Conservation (phyloP, 257 asterid species). For the Buddleja alternifolia region DNA sequence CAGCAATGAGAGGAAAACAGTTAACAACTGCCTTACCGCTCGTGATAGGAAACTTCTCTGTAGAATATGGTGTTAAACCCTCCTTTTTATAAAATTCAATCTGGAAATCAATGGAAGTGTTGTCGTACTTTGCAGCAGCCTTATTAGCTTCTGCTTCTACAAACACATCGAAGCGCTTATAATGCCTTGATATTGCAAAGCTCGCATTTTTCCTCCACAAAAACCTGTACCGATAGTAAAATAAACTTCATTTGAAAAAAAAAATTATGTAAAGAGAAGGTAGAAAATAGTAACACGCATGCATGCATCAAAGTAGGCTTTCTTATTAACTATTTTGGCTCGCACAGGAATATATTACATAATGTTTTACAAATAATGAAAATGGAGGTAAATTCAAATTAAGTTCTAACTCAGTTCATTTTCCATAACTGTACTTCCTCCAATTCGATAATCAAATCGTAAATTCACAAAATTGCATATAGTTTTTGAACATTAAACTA, state of each 20-base stretch:
- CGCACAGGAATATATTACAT: too few species aligned
- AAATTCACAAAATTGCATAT: too few species aligned
- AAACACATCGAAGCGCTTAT: conserved; percentile 83
- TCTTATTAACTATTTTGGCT: background rate
- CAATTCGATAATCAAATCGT: too few species aligned
- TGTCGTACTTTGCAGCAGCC: conserved; percentile 85
- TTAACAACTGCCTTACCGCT: conserved; percentile 57
- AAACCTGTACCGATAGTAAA: conserved; percentile 50
- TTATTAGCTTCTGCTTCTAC: conserved; percentile 97
- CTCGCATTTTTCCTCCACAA: conserved; percentile 92
- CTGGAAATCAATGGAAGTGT: conserved; percentile 91
- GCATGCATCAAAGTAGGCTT: background rate
- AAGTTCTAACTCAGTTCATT: too few species aligned
- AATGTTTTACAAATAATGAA: too few species aligned
- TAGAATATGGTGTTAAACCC: conserved; percentile 82
- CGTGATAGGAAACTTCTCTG: conserved; percentile 74
- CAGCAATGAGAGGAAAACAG: background rate
- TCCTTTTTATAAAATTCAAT: conserved; percentile 78
- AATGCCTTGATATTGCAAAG: conserved; percentile 95
- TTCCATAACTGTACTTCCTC: too few species aligned
- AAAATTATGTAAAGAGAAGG: background rate
- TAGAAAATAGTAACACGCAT: background rate
- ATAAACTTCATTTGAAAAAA: background rate
- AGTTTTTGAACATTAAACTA: too few species aligned
- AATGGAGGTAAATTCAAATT: too few species aligned